phyloP scores from a whole-genome alignment of 164 flowering plant species.

The Annona squamosa region DNA sequence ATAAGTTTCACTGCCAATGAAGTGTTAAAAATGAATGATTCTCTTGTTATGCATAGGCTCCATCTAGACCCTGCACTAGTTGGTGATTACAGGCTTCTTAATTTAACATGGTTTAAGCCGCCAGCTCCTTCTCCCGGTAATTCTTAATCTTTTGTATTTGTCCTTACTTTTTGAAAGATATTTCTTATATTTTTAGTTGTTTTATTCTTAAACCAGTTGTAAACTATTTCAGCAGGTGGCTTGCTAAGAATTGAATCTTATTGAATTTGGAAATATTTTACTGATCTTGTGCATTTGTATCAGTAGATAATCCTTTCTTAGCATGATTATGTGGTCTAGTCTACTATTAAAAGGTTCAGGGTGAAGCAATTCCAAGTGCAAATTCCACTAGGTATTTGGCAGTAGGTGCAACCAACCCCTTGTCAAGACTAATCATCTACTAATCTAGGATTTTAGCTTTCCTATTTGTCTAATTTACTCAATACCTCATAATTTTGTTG shows the following conservation, averaged over 20 bases:
- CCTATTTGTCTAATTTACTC: neutral
- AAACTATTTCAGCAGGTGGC: neutral
- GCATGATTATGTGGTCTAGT: neutral
- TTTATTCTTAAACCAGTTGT: neutral
- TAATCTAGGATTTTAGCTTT: neutral
- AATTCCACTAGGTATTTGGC: neutral
- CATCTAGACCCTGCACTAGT: conserved; percentile 52
- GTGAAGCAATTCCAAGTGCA: neutral
- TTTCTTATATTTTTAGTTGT: neutral
- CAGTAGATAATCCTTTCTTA: neutral
- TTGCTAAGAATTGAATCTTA: no score
- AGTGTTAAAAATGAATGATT: conserved; percentile 55
- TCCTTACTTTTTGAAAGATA: neutral
- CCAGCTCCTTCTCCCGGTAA: conserved; percentile 67
- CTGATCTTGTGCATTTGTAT: no score
- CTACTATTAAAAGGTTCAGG: neutral
- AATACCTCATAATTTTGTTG: neutral
- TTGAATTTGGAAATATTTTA: no score
- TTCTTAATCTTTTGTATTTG: conserved; percentile 5
- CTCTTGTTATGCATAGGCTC: conserved; percentile 61
- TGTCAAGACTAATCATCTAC: neutral
- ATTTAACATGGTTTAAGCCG: conserved; percentile 77
- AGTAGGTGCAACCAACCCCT: conserved; percentile 1
- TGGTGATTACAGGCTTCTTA: conserved; percentile 82
- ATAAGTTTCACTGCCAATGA: conserved; percentile 60